These are phyloP conservation scores for Boletus vermiculosoides DNA, from an alignment of 768 basidiomycete species.

Conservation along the genomic window DNA sequence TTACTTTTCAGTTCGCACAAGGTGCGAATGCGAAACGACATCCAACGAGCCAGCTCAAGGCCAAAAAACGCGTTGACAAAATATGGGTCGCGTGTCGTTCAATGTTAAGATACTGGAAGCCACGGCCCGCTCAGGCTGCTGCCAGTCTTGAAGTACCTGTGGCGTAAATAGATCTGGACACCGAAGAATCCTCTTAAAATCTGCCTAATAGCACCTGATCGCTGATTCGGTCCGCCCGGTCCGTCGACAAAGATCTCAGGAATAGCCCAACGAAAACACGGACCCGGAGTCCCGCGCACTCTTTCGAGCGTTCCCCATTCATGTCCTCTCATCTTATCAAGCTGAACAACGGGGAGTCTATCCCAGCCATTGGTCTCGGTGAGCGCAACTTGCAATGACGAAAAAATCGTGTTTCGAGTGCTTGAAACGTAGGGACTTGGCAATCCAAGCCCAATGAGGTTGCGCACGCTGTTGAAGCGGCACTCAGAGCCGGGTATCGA, in stretches of 20 bases:
- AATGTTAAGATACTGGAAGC: not conserved
- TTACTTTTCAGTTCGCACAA: not conserved
- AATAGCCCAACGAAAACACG: not conserved
- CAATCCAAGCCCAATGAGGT: slow-evolving; percentile 75
- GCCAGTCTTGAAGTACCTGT: not conserved
- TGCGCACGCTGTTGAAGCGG: slow-evolving; percentile 64
- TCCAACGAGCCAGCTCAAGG: no score
- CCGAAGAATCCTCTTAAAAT: not conserved
- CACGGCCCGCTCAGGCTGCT: no score
- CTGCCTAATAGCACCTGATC: slow-evolving; percentile 1
- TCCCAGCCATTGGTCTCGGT: slow-evolving; percentile 62
- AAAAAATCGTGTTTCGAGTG: not conserved
- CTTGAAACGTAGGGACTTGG: slow-evolving; percentile 63
- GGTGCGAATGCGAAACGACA: not conserved
- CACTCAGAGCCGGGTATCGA: slow-evolving; percentile 75
- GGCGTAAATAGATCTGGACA: not conserved
- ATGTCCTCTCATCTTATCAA: slow-evolving; percentile 49
- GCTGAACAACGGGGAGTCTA: slow-evolving; percentile 58
- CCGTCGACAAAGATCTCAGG: slow-evolving; percentile 9
- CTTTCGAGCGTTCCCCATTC: not conserved
- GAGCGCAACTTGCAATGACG: slow-evolving; percentile 28
- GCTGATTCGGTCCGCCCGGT: slow-evolving; percentile 19
- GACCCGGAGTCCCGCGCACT: not conserved
- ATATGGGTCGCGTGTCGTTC: not conserved
- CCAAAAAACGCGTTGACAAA: not conserved